These are phyloP conservation scores for Tylopilus sp. DNA, from an alignment of 768 basidiomycete species.

Conservation along the genomic window DNA sequence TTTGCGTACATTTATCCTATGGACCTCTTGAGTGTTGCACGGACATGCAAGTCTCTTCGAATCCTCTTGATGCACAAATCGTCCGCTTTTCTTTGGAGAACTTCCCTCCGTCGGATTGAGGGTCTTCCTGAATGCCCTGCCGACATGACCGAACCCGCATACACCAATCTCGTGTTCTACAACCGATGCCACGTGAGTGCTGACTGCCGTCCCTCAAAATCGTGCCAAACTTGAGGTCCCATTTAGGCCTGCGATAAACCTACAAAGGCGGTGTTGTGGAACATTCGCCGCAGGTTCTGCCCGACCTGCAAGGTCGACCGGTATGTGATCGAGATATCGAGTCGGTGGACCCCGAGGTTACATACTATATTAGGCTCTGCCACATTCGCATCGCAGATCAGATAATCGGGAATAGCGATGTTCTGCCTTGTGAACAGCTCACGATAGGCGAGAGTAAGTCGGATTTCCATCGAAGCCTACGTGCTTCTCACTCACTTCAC, in stretches of 20 bases:
- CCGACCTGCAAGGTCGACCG: conserved; percentile 7
- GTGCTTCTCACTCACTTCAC: background rate
- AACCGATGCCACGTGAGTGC: conserved; percentile 23
- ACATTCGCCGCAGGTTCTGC: conserved; percentile 19
- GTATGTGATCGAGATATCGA: conserved; percentile 1
- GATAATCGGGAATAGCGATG: background rate
- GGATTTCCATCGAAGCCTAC: background rate
- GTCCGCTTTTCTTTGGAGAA: conserved; percentile 27
- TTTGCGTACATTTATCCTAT: conserved; percentile 38
- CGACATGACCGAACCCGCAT: conserved; percentile 45
- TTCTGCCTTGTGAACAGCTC: conserved; percentile 3
- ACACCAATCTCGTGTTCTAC: conserved; percentile 39
- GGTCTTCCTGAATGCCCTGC: conserved; percentile 42
- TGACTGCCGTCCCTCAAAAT: background rate
- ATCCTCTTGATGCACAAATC: conserved; percentile 33
- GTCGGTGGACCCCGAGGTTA: background rate
- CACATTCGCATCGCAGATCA: background rate
- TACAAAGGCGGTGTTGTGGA: conserved; percentile 11
- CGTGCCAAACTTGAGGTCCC: background rate
- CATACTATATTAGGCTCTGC: background rate
- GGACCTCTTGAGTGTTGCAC: conserved; percentile 33
- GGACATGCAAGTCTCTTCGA: conserved; percentile 41
- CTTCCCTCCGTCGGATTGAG: conserved; percentile 29
- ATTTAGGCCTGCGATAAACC: conserved; percentile 11
- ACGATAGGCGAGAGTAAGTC: conserved; percentile 6